A percentile compares a stretch with the other conserved stretches of the same genome.
phyloP scores from a whole-genome alignment of 2,329 filamentous ascomycete genomes.

The Dactylellina drechsleri region DNA sequence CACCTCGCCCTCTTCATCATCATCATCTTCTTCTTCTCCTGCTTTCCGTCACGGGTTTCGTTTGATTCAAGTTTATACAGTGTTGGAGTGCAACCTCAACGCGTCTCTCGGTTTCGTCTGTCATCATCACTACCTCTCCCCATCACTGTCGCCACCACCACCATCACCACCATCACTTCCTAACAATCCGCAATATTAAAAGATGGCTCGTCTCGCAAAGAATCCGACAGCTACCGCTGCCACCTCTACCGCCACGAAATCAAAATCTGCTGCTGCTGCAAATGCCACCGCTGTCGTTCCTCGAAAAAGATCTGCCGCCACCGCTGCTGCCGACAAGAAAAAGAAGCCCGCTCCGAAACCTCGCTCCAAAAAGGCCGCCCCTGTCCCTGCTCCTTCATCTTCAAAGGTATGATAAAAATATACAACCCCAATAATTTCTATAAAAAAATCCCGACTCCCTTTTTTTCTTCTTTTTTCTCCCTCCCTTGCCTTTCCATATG shows the following conservation, averaged over 20 bases:
- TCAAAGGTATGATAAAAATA: constrained; percentile 18
- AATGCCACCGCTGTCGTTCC: constrained; percentile 47
- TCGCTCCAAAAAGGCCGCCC: constrained; percentile 51
- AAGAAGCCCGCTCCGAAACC: constrained; percentile 56
- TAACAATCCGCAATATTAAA: neutral
- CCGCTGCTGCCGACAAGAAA: constrained; percentile 56
- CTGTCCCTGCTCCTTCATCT: constrained; percentile 32
- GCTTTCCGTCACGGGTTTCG: too few species aligned
- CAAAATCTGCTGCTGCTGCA: constrained; percentile 48
- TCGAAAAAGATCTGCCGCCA: constrained; percentile 46
- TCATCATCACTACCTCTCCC: constrained; percentile 19
- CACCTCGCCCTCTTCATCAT: neutral
- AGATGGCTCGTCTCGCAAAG: constrained; percentile 24
- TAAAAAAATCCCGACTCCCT: too few species aligned
- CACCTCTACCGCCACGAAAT: constrained; percentile 53
- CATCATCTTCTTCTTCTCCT: too few species aligned
- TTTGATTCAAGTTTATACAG: too few species aligned
- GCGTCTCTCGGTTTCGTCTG: constrained; percentile 5
- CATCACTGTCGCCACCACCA: constrained; percentile 26
- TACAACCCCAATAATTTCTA: too few species aligned
- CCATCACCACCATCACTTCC: constrained; percentile 8
- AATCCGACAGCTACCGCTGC: constrained; percentile 52
- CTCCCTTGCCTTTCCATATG: too few species aligned
- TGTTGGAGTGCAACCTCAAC: neutral
- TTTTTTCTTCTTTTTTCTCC: too few species aligned